A percentile compares a stretch with the other conserved stretches of the same genome.
phyloP scores from a whole-genome alignment of 2,329 filamentous ascomycete species.

The Alternaria solani region DNA sequence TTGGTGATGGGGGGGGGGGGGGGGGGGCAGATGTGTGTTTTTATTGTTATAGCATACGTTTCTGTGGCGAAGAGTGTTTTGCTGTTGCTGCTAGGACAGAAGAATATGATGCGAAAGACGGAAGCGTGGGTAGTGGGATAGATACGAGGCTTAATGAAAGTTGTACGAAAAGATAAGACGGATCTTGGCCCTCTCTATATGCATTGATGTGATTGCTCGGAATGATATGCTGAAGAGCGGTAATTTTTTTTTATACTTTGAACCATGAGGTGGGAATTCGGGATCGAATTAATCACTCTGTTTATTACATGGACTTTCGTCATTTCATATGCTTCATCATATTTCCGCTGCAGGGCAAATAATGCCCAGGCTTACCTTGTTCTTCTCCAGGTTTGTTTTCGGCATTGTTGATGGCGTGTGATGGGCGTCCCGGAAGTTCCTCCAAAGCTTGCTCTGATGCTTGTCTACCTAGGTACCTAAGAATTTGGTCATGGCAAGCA shows the following conservation, averaged over 20 bases:
- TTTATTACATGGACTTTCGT: too few relatives aligned
- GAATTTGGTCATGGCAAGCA: too few relatives aligned
- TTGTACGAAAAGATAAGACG: background rate
- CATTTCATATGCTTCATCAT: rapidly evolving
- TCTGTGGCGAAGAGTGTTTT: background rate
- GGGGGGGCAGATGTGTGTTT: background rate
- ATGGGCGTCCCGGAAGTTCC: too few relatives aligned
- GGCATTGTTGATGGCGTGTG: too few relatives aligned
- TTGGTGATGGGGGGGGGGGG: background rate
- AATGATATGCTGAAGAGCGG: background rate
- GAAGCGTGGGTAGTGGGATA: background rate
- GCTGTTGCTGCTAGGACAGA: background rate
- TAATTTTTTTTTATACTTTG: background rate
- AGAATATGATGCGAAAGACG: background rate
- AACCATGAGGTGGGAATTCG: background rate
- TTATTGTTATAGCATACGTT: background rate
- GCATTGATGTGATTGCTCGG: background rate
- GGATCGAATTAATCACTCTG: rapidly evolving
- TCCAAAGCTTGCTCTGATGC: too few relatives aligned
- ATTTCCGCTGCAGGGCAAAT: too few relatives aligned
- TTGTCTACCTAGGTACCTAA: too few relatives aligned
- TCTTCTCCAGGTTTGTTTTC: too few relatives aligned
- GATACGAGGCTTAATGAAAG: background rate
- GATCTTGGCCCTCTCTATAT: too few relatives aligned
- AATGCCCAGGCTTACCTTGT: rapidly evolving